A percentile compares a stretch with the other conserved stretches of the same genome.
Evolutionary conservation across 2,329 filamentous ascomycete genomes (phyloP).

Genomic region (Ophiostoma perfectum): DNA sequence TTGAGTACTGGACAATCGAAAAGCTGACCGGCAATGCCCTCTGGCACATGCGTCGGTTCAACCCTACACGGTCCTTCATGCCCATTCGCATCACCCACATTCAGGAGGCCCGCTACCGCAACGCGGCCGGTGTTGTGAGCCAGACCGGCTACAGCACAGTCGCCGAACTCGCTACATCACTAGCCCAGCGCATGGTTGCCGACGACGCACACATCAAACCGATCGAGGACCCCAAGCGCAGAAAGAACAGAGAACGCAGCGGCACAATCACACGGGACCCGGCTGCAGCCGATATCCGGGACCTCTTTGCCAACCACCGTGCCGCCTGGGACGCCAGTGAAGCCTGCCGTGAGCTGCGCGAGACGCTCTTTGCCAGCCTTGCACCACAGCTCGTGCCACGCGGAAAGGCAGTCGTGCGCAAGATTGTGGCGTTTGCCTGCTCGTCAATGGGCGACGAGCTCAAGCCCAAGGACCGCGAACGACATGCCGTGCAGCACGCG

Average conservation of each 20-base stretch:
- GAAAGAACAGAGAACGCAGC: neutral
- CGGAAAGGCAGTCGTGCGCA: constrained; percentile 17
- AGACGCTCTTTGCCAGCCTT: constrained; percentile 20
- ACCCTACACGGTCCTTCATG: constrained; percentile 17
- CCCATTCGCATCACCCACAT: constrained; percentile 24
- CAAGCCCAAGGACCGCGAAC: constrained; percentile 9
- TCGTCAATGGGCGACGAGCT: constrained; percentile 22
- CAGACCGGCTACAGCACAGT: constrained; percentile 12
- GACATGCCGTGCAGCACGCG: constrained; percentile 25
- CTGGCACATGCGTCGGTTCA: constrained; percentile 25
- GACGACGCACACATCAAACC: neutral
- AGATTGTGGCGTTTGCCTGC: constrained; percentile 26
- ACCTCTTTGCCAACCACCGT: constrained; percentile 12
- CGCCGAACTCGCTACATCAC: constrained; percentile 18
- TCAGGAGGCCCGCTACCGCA: constrained; percentile 23
- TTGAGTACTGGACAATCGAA: constrained; percentile 25
- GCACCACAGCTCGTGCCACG: constrained; percentile 17
- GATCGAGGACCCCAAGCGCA: neutral
- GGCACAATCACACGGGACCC: constrained; percentile 12
- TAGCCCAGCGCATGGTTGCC: constrained; percentile 16
- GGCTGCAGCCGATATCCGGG: constrained; percentile 14
- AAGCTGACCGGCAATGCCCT: constrained; percentile 23
- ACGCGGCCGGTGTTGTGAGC: constrained; percentile 19
- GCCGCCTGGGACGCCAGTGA: constrained; percentile 24
- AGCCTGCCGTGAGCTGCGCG: constrained; percentile 22